Base-by-base conservation (phyloP, 768 basidiomycete species). In the Mycena venus region DNA sequence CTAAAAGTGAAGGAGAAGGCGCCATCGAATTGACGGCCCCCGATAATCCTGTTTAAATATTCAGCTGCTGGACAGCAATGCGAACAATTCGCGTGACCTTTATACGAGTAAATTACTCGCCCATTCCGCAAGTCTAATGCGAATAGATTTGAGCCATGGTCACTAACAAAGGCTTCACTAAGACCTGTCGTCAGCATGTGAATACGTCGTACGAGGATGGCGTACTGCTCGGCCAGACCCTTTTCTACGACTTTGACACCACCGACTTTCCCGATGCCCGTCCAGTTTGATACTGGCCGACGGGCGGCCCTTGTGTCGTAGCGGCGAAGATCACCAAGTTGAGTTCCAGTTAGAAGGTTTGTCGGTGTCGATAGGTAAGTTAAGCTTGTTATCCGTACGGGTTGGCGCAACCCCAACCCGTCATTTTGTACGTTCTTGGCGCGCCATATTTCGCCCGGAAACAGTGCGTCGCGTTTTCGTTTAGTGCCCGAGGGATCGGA, bases 381-480 rank as follows among this genome's bases (percentile, higher is more conserved):
- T 31, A 97, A 84, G 17, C 91, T 89, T 0, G 92, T 93, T 69
- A 95, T 93, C 40, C 93, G 90, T 55, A 96, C 89, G 0, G 95
- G 95, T 76, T 94, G 93, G 17, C 96, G 92, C 19, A 97, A 88
- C 59, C 89, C 90, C 6, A 97, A 87, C 56, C 84, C 80, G 78
- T 97, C 95, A 76, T 96, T 94, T n/a, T 91, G 88, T 69, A 95
- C 93, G 80, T 97, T 96, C 82, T 93, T 94, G 12, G 95, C 95
- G 68, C 95, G 86, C 96, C 96, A 97, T 5, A 93, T 78, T 84
- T 97, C 96, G 0, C 90, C 94, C 0, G 92, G 88, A 60, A 95
- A 89, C 3, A 95, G 78, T 2, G 86, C 82, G 6, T 91, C 89
- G 29, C 91, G 84, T 81, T 92, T 93, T 77, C 93, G 84, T 78